Evolutionary conservation across 768 basidiomycete genomes (phyloP).

Genomic region (Leccinum variicolor): DNA sequence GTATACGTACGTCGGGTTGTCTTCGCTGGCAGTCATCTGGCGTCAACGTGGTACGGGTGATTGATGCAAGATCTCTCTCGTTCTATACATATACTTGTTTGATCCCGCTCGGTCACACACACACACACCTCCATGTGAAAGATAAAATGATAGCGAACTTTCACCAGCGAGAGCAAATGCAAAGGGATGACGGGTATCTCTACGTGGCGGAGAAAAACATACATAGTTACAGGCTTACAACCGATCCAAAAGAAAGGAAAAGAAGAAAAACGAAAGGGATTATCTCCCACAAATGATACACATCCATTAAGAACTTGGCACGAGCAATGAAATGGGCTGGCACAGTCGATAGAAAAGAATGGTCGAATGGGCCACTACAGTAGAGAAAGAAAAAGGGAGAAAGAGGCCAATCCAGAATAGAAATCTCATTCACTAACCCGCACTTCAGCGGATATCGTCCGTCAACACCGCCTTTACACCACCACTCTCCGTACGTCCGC

Average conservation of each 20-base stretch:
- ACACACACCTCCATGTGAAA: neutral
- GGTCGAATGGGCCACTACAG: slow-evolving; percentile 10
- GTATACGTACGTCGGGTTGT: slow-evolving; percentile 52
- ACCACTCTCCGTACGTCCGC: slow-evolving; percentile 81
- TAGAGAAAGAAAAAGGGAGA: neutral
- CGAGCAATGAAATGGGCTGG: slow-evolving; percentile 11
- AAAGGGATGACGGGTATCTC: slow-evolving; percentile 27
- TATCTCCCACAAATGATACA: slow-evolving; percentile 14
- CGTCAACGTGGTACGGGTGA: neutral
- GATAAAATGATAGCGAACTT: neutral
- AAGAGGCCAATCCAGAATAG: slow-evolving; percentile 7
- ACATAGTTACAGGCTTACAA: slow-evolving; percentile 25
- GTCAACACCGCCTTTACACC: slow-evolving; percentile 75
- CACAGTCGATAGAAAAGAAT: slow-evolving; percentile 5
- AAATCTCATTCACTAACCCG: slow-evolving; percentile 9
- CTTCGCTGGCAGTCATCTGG: slow-evolving; percentile 3
- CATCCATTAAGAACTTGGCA: slow-evolving; percentile 16
- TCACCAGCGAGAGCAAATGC: neutral
- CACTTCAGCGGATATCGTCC: slow-evolving; percentile 29
- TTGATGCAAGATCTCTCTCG: neutral
- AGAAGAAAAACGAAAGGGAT: neutral
- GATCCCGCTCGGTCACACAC: neutral
- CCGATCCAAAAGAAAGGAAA: slow-evolving; percentile 8
- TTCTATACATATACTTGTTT: neutral
- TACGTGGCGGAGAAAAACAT: slow-evolving; percentile 10